These are phyloP conservation scores for Canavalia ensiformis DNA, from an alignment of 306 rosid genomes.

Conservation along the genomic window DNA sequence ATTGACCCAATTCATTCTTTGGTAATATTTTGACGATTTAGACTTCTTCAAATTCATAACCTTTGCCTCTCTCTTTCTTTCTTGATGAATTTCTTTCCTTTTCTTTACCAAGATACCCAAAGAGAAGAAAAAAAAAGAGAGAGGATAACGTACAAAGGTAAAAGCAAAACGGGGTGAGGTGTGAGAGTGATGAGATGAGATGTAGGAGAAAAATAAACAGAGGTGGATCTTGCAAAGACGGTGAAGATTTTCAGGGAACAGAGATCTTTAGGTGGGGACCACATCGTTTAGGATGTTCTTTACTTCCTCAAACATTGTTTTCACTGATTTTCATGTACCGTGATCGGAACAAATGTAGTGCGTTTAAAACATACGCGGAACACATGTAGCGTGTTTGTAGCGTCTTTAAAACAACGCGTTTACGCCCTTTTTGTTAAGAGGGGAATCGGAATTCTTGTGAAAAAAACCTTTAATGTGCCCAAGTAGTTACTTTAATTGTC, in stretches of 20 bases:
- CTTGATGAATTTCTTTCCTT: not conserved
- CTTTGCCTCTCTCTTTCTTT: not conserved
- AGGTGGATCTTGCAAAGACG: conserved; percentile 27
- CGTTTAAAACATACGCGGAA: not conserved
- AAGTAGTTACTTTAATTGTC: no score
- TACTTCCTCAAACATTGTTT: conserved; percentile 2
- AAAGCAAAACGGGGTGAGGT: not conserved
- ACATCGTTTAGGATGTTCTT: not conserved
- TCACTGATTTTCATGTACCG: conserved; percentile 49
- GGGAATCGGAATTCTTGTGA: not conserved
- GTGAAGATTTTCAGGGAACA: conserved; percentile 13
- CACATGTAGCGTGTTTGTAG: no score
- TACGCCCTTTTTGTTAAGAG: not conserved
- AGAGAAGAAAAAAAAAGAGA: not conserved
- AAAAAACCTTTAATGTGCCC: no score
- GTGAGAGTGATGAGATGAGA: not conserved
- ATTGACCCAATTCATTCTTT: conserved; percentile 25
- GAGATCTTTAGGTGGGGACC: conserved; percentile 36
- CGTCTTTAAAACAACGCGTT: not conserved
- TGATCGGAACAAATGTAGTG: conserved; percentile 49
- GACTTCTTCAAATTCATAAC: conserved; percentile 20
- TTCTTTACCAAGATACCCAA: conserved; percentile 17
- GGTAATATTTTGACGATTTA: no score
- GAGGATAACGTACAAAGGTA: not conserved
- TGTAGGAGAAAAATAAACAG: not conserved